Evolutionary conservation across 345 rosid genomes (phyloP).

Genomic region (Melaleuca alternifolia): DNA sequence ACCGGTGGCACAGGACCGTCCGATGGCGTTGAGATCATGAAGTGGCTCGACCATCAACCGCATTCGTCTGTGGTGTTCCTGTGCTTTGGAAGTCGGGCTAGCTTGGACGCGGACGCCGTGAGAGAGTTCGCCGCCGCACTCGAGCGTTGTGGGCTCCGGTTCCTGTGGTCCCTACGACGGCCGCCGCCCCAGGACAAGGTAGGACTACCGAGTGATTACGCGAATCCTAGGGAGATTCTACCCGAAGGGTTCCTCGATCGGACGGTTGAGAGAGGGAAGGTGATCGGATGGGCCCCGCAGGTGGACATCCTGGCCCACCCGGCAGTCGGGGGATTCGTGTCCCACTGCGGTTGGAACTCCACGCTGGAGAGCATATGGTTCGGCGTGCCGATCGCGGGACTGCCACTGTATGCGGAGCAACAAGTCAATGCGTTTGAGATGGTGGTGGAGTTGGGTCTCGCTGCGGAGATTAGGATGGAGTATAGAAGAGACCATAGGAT

Average conservation of each 20-base stretch:
- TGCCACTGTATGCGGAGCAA: slow-evolving; percentile 57
- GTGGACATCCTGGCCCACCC: slow-evolving; percentile 5
- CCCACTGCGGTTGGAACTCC: slow-evolving; percentile 70
- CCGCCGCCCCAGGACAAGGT: background rate
- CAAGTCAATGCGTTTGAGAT: slow-evolving; percentile 33
- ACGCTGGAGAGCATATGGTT: slow-evolving; percentile 44
- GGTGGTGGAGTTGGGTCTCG: slow-evolving; percentile 31
- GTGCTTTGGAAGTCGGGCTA: slow-evolving; percentile 62
- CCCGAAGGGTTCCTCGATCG: slow-evolving; percentile 45
- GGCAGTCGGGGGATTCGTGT: slow-evolving; percentile 45
- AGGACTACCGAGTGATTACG: slow-evolving; percentile 1
- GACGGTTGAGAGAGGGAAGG: slow-evolving; percentile 24
- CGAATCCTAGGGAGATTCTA: slow-evolving; percentile 12
- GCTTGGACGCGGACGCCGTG: slow-evolving; percentile 24
- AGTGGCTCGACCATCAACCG: slow-evolving; percentile 42
- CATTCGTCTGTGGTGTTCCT: slow-evolving; percentile 38
- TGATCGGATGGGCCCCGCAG: slow-evolving; percentile 58
- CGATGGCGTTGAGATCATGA: slow-evolving; percentile 10
- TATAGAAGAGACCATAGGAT: background rate
- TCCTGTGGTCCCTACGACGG: slow-evolving; percentile 45
- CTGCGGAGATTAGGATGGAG: slow-evolving; percentile 4
- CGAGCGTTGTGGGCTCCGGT: slow-evolving; percentile 26
- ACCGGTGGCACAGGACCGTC: background rate
- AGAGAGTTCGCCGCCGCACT: slow-evolving; percentile 40
- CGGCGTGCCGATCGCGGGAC: slow-evolving; percentile 38